Base-by-base conservation (phyloP, 2,329 filamentous ascomycete genomes). In the Coleophoma crateriformis region DNA sequence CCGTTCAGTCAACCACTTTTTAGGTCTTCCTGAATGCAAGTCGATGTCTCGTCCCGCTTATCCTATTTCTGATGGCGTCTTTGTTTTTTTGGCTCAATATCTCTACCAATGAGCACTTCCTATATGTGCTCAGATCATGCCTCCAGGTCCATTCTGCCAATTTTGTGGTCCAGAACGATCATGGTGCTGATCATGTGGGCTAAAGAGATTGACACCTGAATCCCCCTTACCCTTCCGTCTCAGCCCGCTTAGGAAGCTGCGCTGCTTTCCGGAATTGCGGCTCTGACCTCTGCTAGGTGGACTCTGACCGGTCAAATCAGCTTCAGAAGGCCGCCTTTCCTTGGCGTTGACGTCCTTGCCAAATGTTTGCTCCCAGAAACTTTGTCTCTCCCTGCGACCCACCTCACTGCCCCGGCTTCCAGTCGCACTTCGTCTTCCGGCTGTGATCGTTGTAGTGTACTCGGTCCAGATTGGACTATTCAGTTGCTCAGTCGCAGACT, bases 341-440 rank as follows among this genome's bases (percentile, higher is more conserved):
- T 58, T 60, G 7, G 4, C 14, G 27, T 27, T 44, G 34, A 50
- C 57, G 11, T 65, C 60, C 27, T 61, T 61, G 12, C 61, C 61
- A 52, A 65, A 65, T 1, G 58, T 61, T 3, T 50, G 45, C 33
- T 66, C 63, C 64, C 63, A 65, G 47, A 65, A 64, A 41, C 54
- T 60, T 46, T 65, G 62, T 50, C 44, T 61, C 17, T 55, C 58
- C 27, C 53, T 49, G 19, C 47, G 55, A 10, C 35, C 46, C 3
- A 45, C 42, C 17, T 61, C 60, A 44, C 58, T 61, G 2, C 57
- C 58, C 15, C 20, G 19, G 27, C 41, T 44, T 44, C 41, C 41
- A 8, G 27, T 44, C 11, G 19, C 20, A n/a, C 41, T 44, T 44
- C 41, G 11, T 33, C 43, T 27, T 1, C 47, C 51, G 12, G 38